Evolutionary conservation across 768 basidiomycete genomes (phyloP).

Genomic region (Suillus subaureus): DNA sequence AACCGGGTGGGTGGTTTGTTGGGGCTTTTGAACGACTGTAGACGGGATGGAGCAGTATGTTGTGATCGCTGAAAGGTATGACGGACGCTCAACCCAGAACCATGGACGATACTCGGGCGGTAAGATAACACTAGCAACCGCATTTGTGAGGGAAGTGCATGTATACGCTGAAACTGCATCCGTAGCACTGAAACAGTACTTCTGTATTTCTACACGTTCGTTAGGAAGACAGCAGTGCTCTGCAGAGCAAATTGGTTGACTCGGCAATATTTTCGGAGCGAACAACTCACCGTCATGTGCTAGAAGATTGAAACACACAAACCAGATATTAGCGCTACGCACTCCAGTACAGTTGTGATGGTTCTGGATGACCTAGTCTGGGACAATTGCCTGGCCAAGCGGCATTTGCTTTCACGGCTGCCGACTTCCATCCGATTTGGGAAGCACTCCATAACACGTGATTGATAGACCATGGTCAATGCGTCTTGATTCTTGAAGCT

Average conservation of each 20-base stretch:
- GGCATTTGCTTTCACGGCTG: background rate
- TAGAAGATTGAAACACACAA: background rate
- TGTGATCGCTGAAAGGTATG: conserved; percentile 29
- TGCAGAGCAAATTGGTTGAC: background rate
- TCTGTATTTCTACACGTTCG: background rate
- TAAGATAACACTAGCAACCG: conserved; percentile 25
- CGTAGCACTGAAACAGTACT: background rate
- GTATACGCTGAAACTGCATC: conserved; percentile 26
- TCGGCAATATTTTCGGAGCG: background rate
- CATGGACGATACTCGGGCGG: background rate
- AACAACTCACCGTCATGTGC: background rate
- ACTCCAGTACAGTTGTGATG: background rate
- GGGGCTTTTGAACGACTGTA: conserved; percentile 36
- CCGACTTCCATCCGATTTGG: background rate
- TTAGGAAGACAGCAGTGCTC: background rate
- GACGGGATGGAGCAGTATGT: conserved; percentile 17
- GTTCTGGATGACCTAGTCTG: background rate
- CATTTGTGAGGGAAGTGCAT: conserved; percentile 27
- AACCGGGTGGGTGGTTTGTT: conserved; percentile 30
- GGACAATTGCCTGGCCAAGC: background rate
- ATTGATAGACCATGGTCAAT: background rate
- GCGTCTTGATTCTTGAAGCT: background rate
- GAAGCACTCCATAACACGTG: background rate
- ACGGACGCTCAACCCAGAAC: conserved; percentile 14
- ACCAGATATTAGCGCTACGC: background rate